Conservation (phyloP, 129 eudicot genomes). For the Erigeron canadensis region DNA sequence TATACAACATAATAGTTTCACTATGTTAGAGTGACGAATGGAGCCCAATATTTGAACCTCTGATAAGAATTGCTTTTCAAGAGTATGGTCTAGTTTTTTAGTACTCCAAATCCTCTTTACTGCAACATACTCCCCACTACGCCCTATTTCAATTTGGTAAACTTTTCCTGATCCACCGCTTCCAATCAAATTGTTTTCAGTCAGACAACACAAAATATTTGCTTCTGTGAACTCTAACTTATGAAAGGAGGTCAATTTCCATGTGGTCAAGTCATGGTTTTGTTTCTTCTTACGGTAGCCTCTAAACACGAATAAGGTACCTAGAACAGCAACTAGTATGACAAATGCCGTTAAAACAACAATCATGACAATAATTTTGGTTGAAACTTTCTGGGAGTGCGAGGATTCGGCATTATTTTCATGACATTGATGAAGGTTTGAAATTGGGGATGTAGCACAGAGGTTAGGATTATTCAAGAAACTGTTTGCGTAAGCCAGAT, state of each 20-base stretch:
- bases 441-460: conserved; percentile 43
- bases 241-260: conserved; percentile 80
- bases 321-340: conserved; percentile 30
- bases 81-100: conserved; percentile 37
- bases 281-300: conserved; percentile 62
- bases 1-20: conserved; percentile 76
- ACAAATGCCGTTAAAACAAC: conserved; percentile 48
- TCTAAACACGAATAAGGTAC: conserved; percentile 46
- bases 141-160: conserved; percentile 56
- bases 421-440: conserved; percentile 50
- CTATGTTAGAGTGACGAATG: conserved; percentile 79
- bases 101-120: conserved; percentile 74
- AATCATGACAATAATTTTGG: conserved; percentile 53
- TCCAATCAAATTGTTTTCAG: conserved; percentile 63
- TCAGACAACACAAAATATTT: conserved; percentile 52
- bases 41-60: conserved; percentile 83
- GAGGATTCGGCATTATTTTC: conserved; percentile 27
- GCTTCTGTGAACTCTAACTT: conserved; percentile 65
- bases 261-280: conserved; percentile 47
- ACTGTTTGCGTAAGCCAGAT: conserved; percentile 65
- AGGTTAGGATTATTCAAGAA: conserved; percentile 69
- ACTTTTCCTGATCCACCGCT: conserved; percentile 92
- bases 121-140: conserved; percentile 58
- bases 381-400: conserved; percentile 36
- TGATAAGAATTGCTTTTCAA: conserved; percentile 70